Base-by-base conservation (phyloP, 768 basidiomycete species). In the Plicaturopsis crispa region DNA sequence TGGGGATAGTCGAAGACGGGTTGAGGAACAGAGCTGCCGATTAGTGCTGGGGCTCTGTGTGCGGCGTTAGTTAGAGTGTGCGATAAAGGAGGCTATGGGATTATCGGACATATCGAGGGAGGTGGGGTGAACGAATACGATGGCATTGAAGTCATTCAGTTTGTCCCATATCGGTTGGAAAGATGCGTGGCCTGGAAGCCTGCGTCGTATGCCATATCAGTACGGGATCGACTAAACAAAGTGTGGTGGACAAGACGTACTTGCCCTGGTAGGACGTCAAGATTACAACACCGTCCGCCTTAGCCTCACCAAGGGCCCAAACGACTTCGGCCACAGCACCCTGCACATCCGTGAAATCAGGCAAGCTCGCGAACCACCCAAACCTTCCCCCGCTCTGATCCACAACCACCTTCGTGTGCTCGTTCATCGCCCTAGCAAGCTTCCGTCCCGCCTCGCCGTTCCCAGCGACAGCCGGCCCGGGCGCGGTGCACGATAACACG, bases 111-210 rank as follows among this genome's bases (percentile, higher is more conserved):
- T n/a, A n/a, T n/a, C n/a, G n/a, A n/a, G n/a, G n/a, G n/a, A n/a
- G 1, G 36, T 38, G 24, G 36, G 36, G 30, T 38, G 36, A 18
- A 38, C 24, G n/a, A 38, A 38, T 5, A 38, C 23, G n/a, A 38
- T 20, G 14, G 24, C 24, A 10, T 10, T 11, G 22, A 24, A 18
- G 17, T 11, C 23, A 18, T 38, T 14, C n/a, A 38, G 36, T 1
- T 18, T 14, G 14, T 38, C 36, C 36, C 36, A 38, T 7, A 38
- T 28, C 18, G 36, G 36, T 6, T 11, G 6, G 36, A 24, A 38
- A n/a, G 18, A 16, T 20, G 36, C 24, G 14, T 38, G 24, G n/a
- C 36, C 36, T 16, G 30, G 36, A n/a, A 35, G 35, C 13, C 36
- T 28, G 23, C n/a, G n/a, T n/a, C n/a, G n/a, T n/a, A n/a, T n/a